Evolutionary conservation across 495 filamentous ascomycete genomes (phyloP).

Genomic region (Hamigera avellanea): DNA sequence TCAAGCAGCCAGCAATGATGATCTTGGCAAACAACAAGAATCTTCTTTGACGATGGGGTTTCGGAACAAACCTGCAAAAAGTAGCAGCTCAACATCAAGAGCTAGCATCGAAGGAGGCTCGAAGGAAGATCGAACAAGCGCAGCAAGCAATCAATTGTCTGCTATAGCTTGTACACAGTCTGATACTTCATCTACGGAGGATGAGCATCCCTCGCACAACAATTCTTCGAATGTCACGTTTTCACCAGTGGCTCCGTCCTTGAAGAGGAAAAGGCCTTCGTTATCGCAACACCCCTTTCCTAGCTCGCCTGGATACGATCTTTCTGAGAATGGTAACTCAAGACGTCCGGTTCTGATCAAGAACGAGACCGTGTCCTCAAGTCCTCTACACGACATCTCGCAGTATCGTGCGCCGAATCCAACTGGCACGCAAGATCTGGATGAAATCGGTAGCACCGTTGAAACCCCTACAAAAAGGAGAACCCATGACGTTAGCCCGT

Average conservation of each 20-base stretch:
- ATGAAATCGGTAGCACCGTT: slow-evolving; percentile 50
- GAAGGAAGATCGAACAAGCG: too few species aligned
- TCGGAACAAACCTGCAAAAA: neutral
- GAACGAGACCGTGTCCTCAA: slow-evolving; percentile 21
- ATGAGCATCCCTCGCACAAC: slow-evolving; percentile 10
- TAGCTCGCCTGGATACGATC: neutral
- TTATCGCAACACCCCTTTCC: slow-evolving; percentile 3
- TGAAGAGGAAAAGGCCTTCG: slow-evolving; percentile 14
- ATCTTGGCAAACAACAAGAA: neutral
- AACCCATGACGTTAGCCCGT: neutral
- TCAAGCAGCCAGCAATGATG: slow-evolving; percentile 1
- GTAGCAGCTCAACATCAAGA: neutral
- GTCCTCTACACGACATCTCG: slow-evolving; percentile 21
- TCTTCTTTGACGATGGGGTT: neutral
- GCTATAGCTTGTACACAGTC: slow-evolving; percentile 7
- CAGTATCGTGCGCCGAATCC: slow-evolving; percentile 5
- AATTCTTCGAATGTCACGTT: slow-evolving; percentile 30
- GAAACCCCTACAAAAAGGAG: slow-evolving; percentile 54
- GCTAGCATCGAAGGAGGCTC: neutral
- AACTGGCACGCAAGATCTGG: slow-evolving; percentile 55
- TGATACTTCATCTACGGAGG: slow-evolving; percentile 5
- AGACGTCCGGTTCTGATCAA: slow-evolving; percentile 17
- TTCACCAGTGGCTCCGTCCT: slow-evolving; percentile 17
- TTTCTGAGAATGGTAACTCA: slow-evolving; percentile 5
- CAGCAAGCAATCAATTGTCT: neutral